A percentile compares a stretch with the other conserved stretches of the same genome.
Conservation (phyloP, 192 early-diverging fungal genomes). For the Gryganskiella cystojenkinii region DNA sequence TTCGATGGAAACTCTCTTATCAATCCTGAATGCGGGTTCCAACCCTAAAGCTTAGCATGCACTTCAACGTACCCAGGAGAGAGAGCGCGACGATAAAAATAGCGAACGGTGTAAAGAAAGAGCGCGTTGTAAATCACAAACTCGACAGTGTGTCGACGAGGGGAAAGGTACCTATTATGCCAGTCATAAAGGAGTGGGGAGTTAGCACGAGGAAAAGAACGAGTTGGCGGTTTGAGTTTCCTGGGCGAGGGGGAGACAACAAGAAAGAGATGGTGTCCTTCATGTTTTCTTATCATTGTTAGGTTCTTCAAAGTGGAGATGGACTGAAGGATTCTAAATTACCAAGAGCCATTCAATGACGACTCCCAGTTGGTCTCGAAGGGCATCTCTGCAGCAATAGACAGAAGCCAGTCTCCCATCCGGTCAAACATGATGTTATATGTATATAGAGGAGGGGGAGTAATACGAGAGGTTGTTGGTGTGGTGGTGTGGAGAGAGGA, state of each 20-base stretch:
- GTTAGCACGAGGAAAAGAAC: background rate
- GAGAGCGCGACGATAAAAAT: slow-evolving; percentile 48
- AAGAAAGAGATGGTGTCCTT: background rate
- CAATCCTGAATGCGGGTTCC: background rate
- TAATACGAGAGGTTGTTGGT: background rate
- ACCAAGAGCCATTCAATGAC: slow-evolving; percentile 62
- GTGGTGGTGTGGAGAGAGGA: background rate
- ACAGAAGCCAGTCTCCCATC: slow-evolving; percentile 45
- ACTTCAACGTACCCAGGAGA: slow-evolving; percentile 41
- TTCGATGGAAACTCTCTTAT: background rate
- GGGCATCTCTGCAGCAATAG: slow-evolving; percentile 55
- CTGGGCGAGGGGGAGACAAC: background rate
- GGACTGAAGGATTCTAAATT: slow-evolving; percentile 6
- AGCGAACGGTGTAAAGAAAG: slow-evolving; percentile 35
- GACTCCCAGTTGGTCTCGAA: slow-evolving; percentile 60
- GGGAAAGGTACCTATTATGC: slow-evolving; percentile 62
- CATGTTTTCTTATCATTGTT: too few relatives aligned
- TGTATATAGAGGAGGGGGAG: background rate
- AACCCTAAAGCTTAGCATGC: background rate
- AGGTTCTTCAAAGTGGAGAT: background rate
- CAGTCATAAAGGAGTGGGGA: background rate
- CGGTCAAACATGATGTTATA: slow-evolving; percentile 30
- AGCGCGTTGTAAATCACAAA: slow-evolving; percentile 47
- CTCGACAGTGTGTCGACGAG: slow-evolving; percentile 61
- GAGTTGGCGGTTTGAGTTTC: background rate